phyloP scores from a whole-genome alignment of 2,329 filamentous ascomycete genomes.

The Fusarium solani-melongenae region DNA sequence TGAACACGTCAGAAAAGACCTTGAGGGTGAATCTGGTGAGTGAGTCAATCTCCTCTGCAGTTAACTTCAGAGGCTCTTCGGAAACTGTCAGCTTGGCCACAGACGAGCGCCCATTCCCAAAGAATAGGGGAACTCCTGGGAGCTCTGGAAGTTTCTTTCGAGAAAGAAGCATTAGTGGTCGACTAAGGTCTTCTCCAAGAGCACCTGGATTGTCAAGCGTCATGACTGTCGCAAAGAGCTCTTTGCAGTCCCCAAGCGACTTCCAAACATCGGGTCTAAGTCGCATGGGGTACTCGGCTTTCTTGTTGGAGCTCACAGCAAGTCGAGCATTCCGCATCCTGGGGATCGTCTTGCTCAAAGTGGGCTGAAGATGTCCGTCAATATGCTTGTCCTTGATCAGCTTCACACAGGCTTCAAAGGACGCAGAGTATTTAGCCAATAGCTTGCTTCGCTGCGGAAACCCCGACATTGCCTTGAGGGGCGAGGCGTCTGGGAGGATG shows the following conservation, averaged over 20 bases:
- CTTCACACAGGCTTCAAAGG: conserved; percentile 82
- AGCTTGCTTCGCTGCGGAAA: conserved; percentile 74
- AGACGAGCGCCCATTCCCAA: conserved; percentile 72
- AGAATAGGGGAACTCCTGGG: conserved; percentile 77
- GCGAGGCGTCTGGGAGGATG: conserved; percentile 79
- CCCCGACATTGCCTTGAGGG: conserved; percentile 75
- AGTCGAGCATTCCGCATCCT: conserved; percentile 88
- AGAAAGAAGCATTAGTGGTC: conserved; percentile 77
- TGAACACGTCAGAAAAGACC: conserved; percentile 87
- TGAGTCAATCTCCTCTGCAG: conserved; percentile 57
- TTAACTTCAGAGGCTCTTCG: conserved; percentile 54
- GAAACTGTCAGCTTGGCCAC: conserved; percentile 63
- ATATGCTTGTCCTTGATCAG: conserved; percentile 75
- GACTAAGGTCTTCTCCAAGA: conserved; percentile 63
- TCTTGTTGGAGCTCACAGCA: conserved; percentile 83
- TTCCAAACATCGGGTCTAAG: conserved; percentile 83
- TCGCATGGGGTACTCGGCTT: conserved; percentile 78
- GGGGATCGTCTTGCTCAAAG: conserved; percentile 77
- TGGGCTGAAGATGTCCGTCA: conserved; percentile 79
- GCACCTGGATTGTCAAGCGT: conserved; percentile 65
- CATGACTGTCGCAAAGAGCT: conserved; percentile 72
- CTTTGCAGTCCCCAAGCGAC: conserved; percentile 48
- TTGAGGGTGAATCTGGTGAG: conserved; percentile 80
- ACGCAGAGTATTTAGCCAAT: conserved; percentile 87
- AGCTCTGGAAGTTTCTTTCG: conserved; percentile 72